Evolutionary conservation across 139 green algal species (phyloP), one percentile per base, ranked within the genome.

Genomic region (Micromonas commoda): DNA sequence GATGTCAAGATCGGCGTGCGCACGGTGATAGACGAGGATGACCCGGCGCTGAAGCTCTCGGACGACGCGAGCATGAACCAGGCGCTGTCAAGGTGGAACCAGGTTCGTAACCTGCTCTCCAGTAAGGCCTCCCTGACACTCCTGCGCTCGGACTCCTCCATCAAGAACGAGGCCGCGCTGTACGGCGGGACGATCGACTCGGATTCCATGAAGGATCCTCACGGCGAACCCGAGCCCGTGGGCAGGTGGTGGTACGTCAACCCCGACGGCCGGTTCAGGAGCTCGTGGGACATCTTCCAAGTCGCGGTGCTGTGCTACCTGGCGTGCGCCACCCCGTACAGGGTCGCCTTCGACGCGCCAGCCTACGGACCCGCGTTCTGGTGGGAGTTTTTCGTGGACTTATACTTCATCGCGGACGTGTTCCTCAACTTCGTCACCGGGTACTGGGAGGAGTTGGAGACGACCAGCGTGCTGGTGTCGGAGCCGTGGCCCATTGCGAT

Each of bases 391-490:
- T 28, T 38, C 31, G 3, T 73, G 6, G 75, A 80, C 63, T 26
- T 80, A 21, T 75, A 75, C 33, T 74, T 80, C 61, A 61, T 37
- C 52, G 38, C 38, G 24, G 75, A 80, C 64, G 6, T 80, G 6
- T 63, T 28, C 21, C 31, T 80, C 26, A 80, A 80, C 75, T 80
- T 80, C 45, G 23, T 80, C 13, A 80, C 75, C 19, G 75, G 23
- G 3, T 75, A 64, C 75, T 64, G 65, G 73, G 6, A 24, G 53
- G 75, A 80, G 29, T 31, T 32, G 24, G 75, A 37, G 24, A 28
- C 38, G n/a, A 64, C 29, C 3, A 21, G 6, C 33, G 34, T 53
- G 33, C 6, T 73, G 33, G 19, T 75, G 3, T 60, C 31, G 23
- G 61, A 80, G 61, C 13, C 4, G 61, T 20, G 61, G 6, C 3